phyloP scores from a whole-genome alignment of 345 rosid species.

The Moricandia moricandioides region DNA sequence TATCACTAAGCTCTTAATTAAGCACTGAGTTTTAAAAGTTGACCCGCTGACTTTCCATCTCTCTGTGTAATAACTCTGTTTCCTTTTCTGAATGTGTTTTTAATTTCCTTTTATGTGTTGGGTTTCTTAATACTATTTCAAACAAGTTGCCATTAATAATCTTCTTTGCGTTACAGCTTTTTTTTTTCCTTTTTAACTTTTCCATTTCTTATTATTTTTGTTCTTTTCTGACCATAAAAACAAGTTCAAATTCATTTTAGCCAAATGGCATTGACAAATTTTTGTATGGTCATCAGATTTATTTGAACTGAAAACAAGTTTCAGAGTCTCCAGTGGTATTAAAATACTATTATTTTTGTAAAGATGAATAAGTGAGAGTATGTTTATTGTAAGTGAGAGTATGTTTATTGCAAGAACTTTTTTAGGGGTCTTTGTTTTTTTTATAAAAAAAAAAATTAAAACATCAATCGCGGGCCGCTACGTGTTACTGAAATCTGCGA shows the following conservation, averaged over 20 bases:
- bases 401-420: no score
- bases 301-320: not conserved
- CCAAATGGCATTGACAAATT: not conserved
- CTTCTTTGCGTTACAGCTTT: not conserved
- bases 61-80: constrained; percentile 16
- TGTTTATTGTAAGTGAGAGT: no score
- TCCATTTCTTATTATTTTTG: constrained; percentile 1
- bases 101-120: constrained; percentile 12
- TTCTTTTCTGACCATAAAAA: constrained; percentile 24
- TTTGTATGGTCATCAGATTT: not conserved
- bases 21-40: constrained; percentile 34
- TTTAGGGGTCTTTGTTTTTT: no score
- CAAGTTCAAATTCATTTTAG: constrained; percentile 15
- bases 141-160: constrained; percentile 28
- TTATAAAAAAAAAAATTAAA: no score
- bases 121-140: constrained; percentile 22
- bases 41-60: constrained; percentile 38
- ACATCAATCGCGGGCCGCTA: no score
- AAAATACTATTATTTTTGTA: not conserved
- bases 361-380: not conserved
- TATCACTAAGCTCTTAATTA: constrained; percentile 1
- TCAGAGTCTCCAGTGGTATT: not conserved
- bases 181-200: not conserved
- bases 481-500: no score
- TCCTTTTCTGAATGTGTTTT: constrained; percentile 11